These are phyloP conservation scores for Streptanthus diversifolius DNA, from an alignment of 345 rosid genomes.

Conservation along the genomic window DNA sequence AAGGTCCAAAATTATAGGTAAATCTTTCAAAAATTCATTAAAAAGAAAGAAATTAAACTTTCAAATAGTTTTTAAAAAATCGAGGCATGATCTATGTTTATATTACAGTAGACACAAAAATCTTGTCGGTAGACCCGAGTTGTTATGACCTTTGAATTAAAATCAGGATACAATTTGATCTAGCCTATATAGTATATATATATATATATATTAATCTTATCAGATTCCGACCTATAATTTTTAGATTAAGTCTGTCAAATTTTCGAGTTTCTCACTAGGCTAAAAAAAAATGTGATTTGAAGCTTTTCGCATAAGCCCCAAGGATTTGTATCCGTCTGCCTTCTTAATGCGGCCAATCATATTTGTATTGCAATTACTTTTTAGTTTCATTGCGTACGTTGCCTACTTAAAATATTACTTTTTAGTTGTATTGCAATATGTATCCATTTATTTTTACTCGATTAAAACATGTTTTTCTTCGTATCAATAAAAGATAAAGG, in stretches of 20 bases:
- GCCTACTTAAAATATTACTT: conserved; percentile 1
- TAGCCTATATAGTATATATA: not conserved
- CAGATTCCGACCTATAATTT: too few relatives aligned
- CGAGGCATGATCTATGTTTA: not conserved
- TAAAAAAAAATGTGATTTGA: not conserved
- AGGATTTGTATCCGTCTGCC: too few relatives aligned
- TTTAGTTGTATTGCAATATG: not conserved
- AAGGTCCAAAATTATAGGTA: too few relatives aligned
- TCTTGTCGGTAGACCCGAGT: not conserved
- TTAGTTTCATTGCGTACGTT: not conserved
- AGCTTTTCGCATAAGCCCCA: not conserved
- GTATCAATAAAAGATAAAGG: not conserved
- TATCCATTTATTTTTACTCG: not conserved
- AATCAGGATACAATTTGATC: not conserved
- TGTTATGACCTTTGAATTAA: not conserved
- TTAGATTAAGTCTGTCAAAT: too few relatives aligned
- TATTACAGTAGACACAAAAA: not conserved
- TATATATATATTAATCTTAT: too few relatives aligned
- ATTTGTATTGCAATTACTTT: not conserved
- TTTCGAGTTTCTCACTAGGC: not conserved
- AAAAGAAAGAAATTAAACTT: not conserved
- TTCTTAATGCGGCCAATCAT: not conserved
- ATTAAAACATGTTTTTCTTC: not conserved
- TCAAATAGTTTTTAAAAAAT: not conserved
- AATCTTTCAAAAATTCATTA: not conserved